Evolutionary conservation across 108 stramenopile species (phyloP).

Genomic region (Pseudonitzschia pungens): DNA sequence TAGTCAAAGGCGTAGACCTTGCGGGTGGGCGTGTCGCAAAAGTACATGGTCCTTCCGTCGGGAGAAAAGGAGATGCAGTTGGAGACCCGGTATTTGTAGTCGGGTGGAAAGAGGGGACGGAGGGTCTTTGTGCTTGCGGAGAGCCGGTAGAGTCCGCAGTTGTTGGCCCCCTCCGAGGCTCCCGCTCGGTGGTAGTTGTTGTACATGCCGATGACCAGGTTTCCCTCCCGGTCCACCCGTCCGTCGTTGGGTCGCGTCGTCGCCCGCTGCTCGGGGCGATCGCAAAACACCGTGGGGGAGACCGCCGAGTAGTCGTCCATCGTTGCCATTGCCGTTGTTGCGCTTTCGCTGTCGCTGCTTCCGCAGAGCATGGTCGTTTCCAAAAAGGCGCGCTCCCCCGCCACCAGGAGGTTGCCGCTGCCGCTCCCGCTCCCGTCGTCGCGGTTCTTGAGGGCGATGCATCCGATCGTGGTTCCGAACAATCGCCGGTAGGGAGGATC

Average conservation of each 20-base stretch:
- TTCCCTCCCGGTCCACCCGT: slow-evolving; percentile 64
- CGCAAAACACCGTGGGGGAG: slow-evolving; percentile 30
- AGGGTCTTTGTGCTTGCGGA: slow-evolving; percentile 14
- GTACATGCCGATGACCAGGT: slow-evolving; percentile 72
- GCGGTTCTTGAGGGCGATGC: slow-evolving; percentile 45
- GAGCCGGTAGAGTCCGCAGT: slow-evolving; percentile 57
- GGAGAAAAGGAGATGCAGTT: slow-evolving; percentile 70
- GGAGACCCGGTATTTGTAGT: slow-evolving; percentile 57
- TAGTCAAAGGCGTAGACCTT: slow-evolving; percentile 72
- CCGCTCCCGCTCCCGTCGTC: neutral
- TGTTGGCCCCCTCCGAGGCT: slow-evolving; percentile 53
- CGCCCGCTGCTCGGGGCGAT: slow-evolving; percentile 46
- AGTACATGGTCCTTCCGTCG: slow-evolving; percentile 57
- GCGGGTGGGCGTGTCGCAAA: slow-evolving; percentile 68
- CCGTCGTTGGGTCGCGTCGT: slow-evolving; percentile 76
- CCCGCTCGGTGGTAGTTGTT: slow-evolving; percentile 71
- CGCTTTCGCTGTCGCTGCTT: slow-evolving; percentile 32
- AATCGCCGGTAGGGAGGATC: slow-evolving; percentile 55
- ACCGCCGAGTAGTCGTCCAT: slow-evolving; percentile 13
- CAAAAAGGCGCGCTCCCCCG: slow-evolving; percentile 55
- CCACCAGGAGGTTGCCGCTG: slow-evolving; percentile 32
- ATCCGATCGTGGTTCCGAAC: slow-evolving; percentile 58
- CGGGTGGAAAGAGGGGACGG: slow-evolving; percentile 42
- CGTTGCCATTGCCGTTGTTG: no score
- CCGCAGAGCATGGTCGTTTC: slow-evolving; percentile 31